Base-by-base conservation (phyloP, 2,329 filamentous ascomycete genomes). In the Rutstroemia sp. region DNA sequence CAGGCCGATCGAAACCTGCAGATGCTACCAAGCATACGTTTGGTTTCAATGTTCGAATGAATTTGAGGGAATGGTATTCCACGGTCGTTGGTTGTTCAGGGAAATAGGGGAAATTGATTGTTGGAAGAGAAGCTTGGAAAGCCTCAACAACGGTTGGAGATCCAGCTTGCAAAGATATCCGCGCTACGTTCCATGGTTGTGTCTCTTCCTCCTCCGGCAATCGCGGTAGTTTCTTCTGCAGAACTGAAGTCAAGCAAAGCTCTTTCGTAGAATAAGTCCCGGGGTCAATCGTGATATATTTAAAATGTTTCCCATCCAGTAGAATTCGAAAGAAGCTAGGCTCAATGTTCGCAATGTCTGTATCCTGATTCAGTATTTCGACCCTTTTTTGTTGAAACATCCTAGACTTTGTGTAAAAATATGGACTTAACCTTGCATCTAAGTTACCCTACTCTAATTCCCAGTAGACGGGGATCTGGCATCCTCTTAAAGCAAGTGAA, bases 261-360 rank as follows among this genome's bases (percentile, higher is more conserved):
- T 73, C 69, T 38, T 70, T 66, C 18, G 54, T 55, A 27, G 66
- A 63, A 48, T 70, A 68, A 3, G 71, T 53, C 50, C 71, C 69
- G 10, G 67, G 59, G 8, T 71, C 71, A 27, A 76, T 66, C 12
- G 67, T 72, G 34, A 76, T 62, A 58, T 76, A 75, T 63, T 74
- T 75, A 64, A 76, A 65, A 49, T 55, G 38, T 42, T 61, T 58
- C 56, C 30, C 53, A n/a, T 58, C 53, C 21, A 53, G 27, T 10
- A 59, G 45, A 21, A 61, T 52, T 51, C 57, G 50, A 21, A 59
- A 56, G 44, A 55, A 57, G 54, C 54, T 59, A 45, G 54, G 59
- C 46, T 41, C 38, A 18, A 45, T 46, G n/a, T 49, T 51, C 12
- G 57, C 54, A 45, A 38, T 21, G 50, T 59, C 54, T 42, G 52